Base-by-base conservation (phyloP, 352 stramenopile species). In the Pythium brassicae region DNA sequence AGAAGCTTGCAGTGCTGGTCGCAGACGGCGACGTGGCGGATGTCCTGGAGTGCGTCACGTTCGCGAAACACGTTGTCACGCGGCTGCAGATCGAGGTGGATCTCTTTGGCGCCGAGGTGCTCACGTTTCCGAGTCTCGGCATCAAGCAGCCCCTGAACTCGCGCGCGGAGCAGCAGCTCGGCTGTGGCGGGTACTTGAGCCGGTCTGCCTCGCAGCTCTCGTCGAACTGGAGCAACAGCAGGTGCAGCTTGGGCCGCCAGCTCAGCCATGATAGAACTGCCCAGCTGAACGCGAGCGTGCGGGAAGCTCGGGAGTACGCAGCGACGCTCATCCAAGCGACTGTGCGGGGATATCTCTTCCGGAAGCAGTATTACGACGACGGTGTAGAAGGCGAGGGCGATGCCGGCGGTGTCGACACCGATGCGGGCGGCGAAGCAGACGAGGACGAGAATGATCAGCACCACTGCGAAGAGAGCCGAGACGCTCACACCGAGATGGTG, bases 41-140 rank as follows among this genome's bases (percentile, higher is more conserved):
- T 20, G 45, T 47, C 39, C 52, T 48, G 4, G 47, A 65, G 53
- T 45, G 29, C 1, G 10, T 20, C 35, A 32, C 37, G 32, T 87
- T 87, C 40, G 50, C 64, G 20, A 71, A 71, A 34, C 37, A 64
- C 1, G 39, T 87, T 14, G 49, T 89, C 25, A 15, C 56, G 10
- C 62, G 65, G 2, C 54, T 89, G 47, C 62, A 78, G 43, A 57
- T 89, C 34, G 76, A 87, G n/a, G 66, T 85, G 15, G 69, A 86
- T 25, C 57, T 81, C 27, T 82, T 76, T 59, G 74, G 69, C 0
- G 59, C 76, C 20, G 76, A 89, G 39, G 63, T 85, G 29, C 69
- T 89, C 32, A 44, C 69, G 1, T 87, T 89, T 27, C 76, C 78
- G 1, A 56, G 51, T 5, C 55, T 89, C 7, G 76, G 81, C 23